Evolutionary conservation across 129 eudicot species (phyloP).

Genomic region (Solidago caesia): DNA sequence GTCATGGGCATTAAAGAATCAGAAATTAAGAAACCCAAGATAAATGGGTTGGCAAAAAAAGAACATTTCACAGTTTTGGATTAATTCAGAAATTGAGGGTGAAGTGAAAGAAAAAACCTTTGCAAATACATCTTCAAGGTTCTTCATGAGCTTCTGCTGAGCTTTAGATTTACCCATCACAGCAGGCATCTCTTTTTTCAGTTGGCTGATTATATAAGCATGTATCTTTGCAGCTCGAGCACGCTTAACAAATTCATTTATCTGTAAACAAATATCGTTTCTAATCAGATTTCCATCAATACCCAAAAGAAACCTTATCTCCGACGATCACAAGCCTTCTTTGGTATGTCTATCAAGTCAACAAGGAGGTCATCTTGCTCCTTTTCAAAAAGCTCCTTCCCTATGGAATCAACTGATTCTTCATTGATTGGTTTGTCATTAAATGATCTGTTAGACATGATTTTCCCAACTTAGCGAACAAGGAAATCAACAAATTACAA

Average conservation of each 20-base stretch:
- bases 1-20: neutral
- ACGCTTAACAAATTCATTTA: conserved; percentile 94
- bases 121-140: conserved; percentile 69
- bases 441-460: conserved; percentile 57
- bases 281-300: neutral
- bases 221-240: conserved; percentile 95
- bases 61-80: no score
- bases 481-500: neutral
- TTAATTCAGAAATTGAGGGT: no score
- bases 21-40: neutral
- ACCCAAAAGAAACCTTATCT: conserved; percentile 36
- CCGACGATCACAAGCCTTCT: conserved; percentile 94
- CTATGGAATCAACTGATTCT: conserved; percentile 63
- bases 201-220: conserved; percentile 81
- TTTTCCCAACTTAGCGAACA: neutral
- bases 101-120: conserved; percentile 48
- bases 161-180: conserved; percentile 86
- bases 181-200: conserved; percentile 94
- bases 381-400: conserved; percentile 81
- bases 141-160: conserved; percentile 63
- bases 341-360: conserved; percentile 92
- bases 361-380: conserved; percentile 89
- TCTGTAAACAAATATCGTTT: conserved; percentile 37
- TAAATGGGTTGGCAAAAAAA: neutral
- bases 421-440: conserved; percentile 82